Percentiles rank a stretch among this genome's conserved stretches.
phyloP scores from a whole-genome alignment of 2,329 filamentous ascomycete species.

The Phaeosphaeriaceae sp. region DNA sequence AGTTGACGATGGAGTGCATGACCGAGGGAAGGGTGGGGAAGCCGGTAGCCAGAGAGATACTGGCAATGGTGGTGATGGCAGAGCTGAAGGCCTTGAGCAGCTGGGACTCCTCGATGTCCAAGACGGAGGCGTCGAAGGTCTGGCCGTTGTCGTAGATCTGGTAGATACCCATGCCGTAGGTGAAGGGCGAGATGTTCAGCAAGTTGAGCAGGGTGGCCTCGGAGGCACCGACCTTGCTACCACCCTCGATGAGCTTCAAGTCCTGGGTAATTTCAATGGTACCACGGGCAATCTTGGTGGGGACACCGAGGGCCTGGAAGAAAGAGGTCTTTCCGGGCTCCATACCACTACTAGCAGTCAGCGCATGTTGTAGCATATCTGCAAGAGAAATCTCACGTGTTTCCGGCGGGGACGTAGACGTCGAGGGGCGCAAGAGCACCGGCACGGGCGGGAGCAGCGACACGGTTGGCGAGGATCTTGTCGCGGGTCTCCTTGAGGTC shows the following conservation, averaged over 20 bases:
- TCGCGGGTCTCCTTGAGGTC: slow-evolving; percentile 93
- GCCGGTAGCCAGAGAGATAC: slow-evolving; percentile 88
- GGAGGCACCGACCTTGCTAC: slow-evolving; percentile 94
- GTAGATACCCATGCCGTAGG: slow-evolving; percentile 91
- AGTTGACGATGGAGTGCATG: slow-evolving; percentile 95
- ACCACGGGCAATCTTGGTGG: slow-evolving; percentile 99
- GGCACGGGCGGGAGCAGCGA: slow-evolving; percentile 96
- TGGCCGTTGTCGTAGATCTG: slow-evolving; percentile 99
- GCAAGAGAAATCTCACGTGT: slow-evolving; percentile 65
- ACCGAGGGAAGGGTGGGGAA: slow-evolving; percentile 96
- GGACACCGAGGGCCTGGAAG: slow-evolving; percentile 99
- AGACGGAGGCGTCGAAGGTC: slow-evolving; percentile 81
- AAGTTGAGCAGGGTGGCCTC: slow-evolving; percentile 99
- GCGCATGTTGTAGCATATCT: slow-evolving; percentile 3
- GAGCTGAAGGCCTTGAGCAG: slow-evolving; percentile 82
- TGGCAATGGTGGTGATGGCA: slow-evolving; percentile 86
- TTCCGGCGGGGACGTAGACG: slow-evolving; percentile 95
- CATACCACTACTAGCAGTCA: slow-evolving; percentile 71
- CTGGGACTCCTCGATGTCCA: slow-evolving; percentile 95
- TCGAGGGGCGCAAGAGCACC: slow-evolving; percentile 93
- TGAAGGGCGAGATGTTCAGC: slow-evolving; percentile 88
- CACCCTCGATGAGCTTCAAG: slow-evolving; percentile 95
- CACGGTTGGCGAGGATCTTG: slow-evolving; percentile 95
- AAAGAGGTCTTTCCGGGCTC: slow-evolving; percentile 99
- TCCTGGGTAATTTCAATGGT: slow-evolving; percentile 99